These are phyloP conservation scores for Neoascochyta sp. DNA, from an alignment of 2,329 filamentous ascomycete species.

Conservation along the genomic window DNA sequence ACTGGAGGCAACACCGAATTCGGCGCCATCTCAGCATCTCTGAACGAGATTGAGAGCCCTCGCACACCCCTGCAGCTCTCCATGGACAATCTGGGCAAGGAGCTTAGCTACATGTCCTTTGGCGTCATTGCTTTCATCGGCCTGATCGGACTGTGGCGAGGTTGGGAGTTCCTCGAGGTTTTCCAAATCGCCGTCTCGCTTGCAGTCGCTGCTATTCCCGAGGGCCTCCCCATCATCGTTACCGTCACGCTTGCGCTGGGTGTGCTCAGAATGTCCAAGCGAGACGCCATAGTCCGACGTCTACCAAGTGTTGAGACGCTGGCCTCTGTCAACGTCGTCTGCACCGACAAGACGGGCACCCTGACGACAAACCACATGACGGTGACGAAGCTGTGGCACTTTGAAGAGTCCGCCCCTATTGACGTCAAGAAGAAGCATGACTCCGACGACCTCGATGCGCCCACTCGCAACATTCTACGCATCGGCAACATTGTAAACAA, in stretches of 20 bases:
- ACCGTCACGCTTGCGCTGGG: slow-evolving; percentile 93
- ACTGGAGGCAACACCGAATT: slow-evolving; percentile 94
- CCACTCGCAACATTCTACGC: slow-evolving; percentile 75
- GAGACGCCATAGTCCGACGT: slow-evolving; percentile 90
- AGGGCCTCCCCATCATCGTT: slow-evolving; percentile 95
- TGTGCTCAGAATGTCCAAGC: slow-evolving; percentile 91
- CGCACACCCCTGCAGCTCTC: slow-evolving; percentile 89
- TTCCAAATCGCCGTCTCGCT: slow-evolving; percentile 97
- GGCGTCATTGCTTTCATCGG: slow-evolving; percentile 92
- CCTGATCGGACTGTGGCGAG: slow-evolving; percentile 82
- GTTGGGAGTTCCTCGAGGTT: slow-evolving; percentile 85
- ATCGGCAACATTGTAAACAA: slow-evolving; percentile 98
- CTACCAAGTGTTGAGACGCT: slow-evolving; percentile 96
- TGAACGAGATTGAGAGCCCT: slow-evolving; percentile 92
- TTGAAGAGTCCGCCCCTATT: slow-evolving; percentile 60
- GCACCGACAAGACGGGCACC: slow-evolving; percentile 96
- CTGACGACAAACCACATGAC: slow-evolving; percentile 99
- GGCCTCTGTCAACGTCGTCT: slow-evolving; percentile 99
- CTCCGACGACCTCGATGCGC: slow-evolving; percentile 61
- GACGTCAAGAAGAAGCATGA: slow-evolving; percentile 55
- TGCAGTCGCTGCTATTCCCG: slow-evolving; percentile 91
- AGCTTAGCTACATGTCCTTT: slow-evolving; percentile 95
- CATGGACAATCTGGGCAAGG: slow-evolving; percentile 96
- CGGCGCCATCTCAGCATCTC: slow-evolving; percentile 88
- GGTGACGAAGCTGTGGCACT: slow-evolving; percentile 93